Conservation (phyloP, 441 rosid species). For the Brassica balearica region DNA sequence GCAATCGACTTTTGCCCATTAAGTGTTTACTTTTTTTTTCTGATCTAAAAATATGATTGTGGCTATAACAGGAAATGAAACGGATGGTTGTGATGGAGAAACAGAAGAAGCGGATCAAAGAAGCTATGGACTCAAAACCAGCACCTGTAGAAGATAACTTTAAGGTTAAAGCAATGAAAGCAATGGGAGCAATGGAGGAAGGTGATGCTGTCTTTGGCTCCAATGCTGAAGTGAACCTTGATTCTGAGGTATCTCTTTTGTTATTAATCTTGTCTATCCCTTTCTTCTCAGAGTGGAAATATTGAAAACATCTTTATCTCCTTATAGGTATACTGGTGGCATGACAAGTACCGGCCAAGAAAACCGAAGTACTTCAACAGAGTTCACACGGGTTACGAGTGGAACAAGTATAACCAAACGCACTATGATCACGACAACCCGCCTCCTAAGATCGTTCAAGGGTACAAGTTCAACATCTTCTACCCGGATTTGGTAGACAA, state of each 20-base stretch:
- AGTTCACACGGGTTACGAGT: constrained; percentile 95
- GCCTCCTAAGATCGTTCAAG: constrained; percentile 94
- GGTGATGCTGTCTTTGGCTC: constrained; percentile 95
- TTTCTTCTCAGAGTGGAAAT: neutral
- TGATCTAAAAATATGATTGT: constrained; percentile 21
- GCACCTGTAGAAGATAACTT: constrained; percentile 75
- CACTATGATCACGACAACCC: constrained; percentile 97
- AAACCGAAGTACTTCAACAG: constrained; percentile 95
- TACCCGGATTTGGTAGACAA: constrained; percentile 94
- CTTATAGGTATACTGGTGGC: constrained; percentile 82
- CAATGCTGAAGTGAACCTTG: constrained; percentile 92
- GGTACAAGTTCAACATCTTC: constrained; percentile 95
- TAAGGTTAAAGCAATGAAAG: constrained; percentile 89
- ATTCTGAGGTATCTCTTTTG: constrained; percentile 61
- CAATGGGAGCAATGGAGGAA: constrained; percentile 96
- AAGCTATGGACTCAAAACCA: constrained; percentile 78
- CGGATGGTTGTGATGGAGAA: constrained; percentile 72
- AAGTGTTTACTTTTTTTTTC: constrained; percentile 17
- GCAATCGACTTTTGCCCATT: constrained; percentile 3
- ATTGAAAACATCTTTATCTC: neutral
- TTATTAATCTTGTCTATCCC: neutral
- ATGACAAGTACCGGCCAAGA: constrained; percentile 93
- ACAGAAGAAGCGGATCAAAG: constrained; percentile 75
- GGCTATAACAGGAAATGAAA: constrained; percentile 64
- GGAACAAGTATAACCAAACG: constrained; percentile 96